A percentile compares a stretch with the other conserved stretches of the same genome.
phyloP scores from a whole-genome alignment of 2,329 filamentous ascomycete genomes.

The Fusarium setosum region DNA sequence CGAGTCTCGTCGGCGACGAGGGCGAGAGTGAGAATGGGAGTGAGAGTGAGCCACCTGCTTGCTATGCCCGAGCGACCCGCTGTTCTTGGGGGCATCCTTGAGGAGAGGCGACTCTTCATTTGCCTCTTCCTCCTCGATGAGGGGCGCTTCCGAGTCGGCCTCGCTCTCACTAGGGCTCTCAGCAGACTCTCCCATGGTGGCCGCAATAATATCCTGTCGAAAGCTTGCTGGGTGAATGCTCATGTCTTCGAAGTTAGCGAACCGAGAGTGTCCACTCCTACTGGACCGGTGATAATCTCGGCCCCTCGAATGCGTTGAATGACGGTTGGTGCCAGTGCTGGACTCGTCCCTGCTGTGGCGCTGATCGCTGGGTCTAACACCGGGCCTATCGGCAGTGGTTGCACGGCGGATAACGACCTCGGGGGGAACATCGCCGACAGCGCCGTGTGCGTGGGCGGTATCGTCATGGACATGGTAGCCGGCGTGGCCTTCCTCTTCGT shows the following conservation, averaged over 20 bases:
- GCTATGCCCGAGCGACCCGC: constrained; percentile 42
- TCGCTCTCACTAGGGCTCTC: constrained; percentile 67
- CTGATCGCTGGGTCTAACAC: constrained; percentile 51
- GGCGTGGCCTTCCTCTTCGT: constrained; percentile 64
- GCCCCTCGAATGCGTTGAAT: constrained; percentile 50
- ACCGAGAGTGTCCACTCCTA: constrained; percentile 66
- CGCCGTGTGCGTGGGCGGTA: constrained; percentile 67
- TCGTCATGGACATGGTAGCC: constrained; percentile 52
- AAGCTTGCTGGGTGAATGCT: constrained; percentile 91
- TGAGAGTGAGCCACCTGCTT: constrained; percentile 33
- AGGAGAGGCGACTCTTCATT: constrained; percentile 62
- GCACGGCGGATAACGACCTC: constrained; percentile 69
- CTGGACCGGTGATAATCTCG: constrained; percentile 58
- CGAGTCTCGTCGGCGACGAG: constrained; percentile 58
- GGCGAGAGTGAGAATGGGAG: constrained; percentile 37
- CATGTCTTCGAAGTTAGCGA: constrained; percentile 76
- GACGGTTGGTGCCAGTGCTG: constrained; percentile 44
- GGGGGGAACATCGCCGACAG: constrained; percentile 71
- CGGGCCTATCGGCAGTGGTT: constrained; percentile 41
- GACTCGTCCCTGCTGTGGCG: constrained; percentile 40
- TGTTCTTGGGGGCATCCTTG: constrained; percentile 49
- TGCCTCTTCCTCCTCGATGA: constrained; percentile 53
- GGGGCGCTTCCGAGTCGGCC: constrained; percentile 59
- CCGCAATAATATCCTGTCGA: constrained; percentile 90
- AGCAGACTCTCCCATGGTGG: constrained; percentile 67